Base-by-base conservation (phyloP, 352 stramenopile species). In the Phytophthora macrochlamydospora region DNA sequence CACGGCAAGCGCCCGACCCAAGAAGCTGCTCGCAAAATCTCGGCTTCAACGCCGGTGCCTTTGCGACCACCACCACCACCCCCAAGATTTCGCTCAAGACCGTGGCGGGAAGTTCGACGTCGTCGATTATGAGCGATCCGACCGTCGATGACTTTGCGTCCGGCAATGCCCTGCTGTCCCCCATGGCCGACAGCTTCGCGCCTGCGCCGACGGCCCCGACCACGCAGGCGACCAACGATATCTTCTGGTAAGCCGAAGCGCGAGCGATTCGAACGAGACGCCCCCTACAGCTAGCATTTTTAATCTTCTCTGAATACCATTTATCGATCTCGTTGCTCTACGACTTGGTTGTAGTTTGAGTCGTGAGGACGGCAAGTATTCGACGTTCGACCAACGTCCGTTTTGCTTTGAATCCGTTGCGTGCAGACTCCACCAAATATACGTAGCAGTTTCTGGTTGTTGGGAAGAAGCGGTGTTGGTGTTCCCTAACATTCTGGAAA, bases 1-100 rank as follows among this genome's bases (percentile, higher is more conserved):
- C 83, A 90, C 32, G 77, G 79, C n/a, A 74, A 82, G 28, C 78
- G 85, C 35, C 83, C 83, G 67, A 93, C 85, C 7, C 85, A 93
- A 48, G 85, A 93, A 46, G 69, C 67, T n/a, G 79, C 87, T 45
- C 81, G 85, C 13, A 78, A 83, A 79, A 82, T 18, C 70, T 93
- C 28, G 79, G 68, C 13, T 79, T 91, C 59, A 88, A 83, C 28
- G 79, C 78, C 14, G 73, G 78, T 13, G 78, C 83, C 0, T 93
- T 92, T 49, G 58, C 65, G 2, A 62, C 70, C 28, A 65, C 70
- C 2, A 59, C 45, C 0, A 59, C 59, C 29, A 56, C 67, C 13
- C 59, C 79, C 1, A 83, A 82, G 56, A 87, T 90, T 48, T 90
- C 81, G 6, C 75, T 90, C 42, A 90, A 89, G 69, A 81, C 75